These are phyloP conservation scores for Scutellaria minor DNA, from an alignment of 257 asterid genomes.

Conservation along the genomic window DNA sequence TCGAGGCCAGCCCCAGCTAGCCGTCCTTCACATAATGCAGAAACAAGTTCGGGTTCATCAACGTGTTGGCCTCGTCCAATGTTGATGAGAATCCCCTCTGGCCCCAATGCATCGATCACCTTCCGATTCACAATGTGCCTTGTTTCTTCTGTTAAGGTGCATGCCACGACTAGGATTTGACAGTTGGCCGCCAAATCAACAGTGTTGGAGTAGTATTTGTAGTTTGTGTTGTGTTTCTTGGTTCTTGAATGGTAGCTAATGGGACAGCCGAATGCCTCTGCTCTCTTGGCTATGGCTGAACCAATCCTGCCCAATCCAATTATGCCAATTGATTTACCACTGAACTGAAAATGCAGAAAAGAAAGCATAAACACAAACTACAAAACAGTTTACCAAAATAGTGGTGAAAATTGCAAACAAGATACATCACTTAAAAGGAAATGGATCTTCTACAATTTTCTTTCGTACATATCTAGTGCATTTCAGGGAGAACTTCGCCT, in stretches of 20 bases:
- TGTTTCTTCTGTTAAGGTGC: constrained; percentile 68
- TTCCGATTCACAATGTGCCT: constrained; percentile 56
- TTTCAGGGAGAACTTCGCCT: no score
- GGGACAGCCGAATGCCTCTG: constrained; percentile 74
- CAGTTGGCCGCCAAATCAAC: constrained; percentile 62
- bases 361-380: background rate
- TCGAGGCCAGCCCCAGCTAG: constrained; percentile 93
- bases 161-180: constrained; percentile 63
- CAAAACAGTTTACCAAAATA: no score
- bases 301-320: constrained; percentile 90
- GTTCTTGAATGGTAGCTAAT: constrained; percentile 70
- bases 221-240: constrained; percentile 54
- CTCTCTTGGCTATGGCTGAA: constrained; percentile 76
- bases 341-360: constrained; percentile 54
- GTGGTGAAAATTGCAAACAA: no score
- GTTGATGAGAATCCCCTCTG: constrained; percentile 70
- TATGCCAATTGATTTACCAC: constrained; percentile 77
- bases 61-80: constrained; percentile 72
- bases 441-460: no score
- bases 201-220: constrained; percentile 51
- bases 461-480: no score
- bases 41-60: constrained; percentile 68
- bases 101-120: constrained; percentile 76
- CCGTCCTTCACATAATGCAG: constrained; percentile 71
- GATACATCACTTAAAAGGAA: no score